Evolutionary conservation across 176 grass and related monocot species (phyloP), one percentile per base, ranked within the genome.

Genomic region (Cocos nucifera): DNA sequence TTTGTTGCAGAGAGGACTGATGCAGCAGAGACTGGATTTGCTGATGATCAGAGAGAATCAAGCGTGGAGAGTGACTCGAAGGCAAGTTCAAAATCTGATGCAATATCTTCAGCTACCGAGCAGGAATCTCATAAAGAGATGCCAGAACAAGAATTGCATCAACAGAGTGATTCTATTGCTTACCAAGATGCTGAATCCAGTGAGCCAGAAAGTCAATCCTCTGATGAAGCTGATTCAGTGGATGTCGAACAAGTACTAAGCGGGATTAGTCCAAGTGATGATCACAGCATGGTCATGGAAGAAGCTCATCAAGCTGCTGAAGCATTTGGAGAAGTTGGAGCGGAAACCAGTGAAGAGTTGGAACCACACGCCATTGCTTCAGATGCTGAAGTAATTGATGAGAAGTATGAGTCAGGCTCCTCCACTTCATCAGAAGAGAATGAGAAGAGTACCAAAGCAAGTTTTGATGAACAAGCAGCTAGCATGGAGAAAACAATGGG

Each of bases 81-180:
- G 65, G 21, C 63, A 15, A 70, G 54, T 32, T 80, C 35, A 22
- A 78, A 82, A 20, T 81, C 78, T 0, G 71, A 75, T 19, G 75
- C 75, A 18, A 63, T 22, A 76, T 78, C 73, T 30, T 68, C 62
- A 63, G 78, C 22, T 15, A 64, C 52, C 2, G 62, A 81, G 49
- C 86, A 89, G 67, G 85, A 80, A 69, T 70, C 54, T 52, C 72
- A 83, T 16, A 75, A 76, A 22, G 72, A 76, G 54, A 3, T 79
- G 53, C 56, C 76, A 58, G 72, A 68, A 35, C 52, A 75, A 55
- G 57, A 26, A 51, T 58, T 71, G 61, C 19, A 27, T 17, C 22
- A 54, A 67, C 17, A 69, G 48, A 70, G 62, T 53, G 57, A 63
- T 8, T 32, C 57, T 69, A 17, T 63, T 80, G 53, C 65, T 9